Evolutionary conservation across 805 yeast genomes (phyloP).

Genomic region (Cyberlindnera maritima): DNA sequence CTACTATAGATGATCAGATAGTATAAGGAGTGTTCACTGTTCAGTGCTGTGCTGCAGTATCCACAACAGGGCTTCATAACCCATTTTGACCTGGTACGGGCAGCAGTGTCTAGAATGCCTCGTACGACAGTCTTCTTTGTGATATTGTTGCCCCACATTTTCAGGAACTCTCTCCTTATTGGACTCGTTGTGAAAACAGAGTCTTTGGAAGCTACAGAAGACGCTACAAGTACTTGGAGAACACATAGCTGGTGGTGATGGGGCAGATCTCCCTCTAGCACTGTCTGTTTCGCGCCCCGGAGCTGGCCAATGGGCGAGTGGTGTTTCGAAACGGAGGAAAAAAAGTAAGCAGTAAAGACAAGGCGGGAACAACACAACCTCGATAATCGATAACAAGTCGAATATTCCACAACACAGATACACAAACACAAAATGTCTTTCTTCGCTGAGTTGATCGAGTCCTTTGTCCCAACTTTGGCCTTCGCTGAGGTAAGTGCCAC

Average conservation of each 20-base stretch:
- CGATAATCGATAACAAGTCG: background rate
- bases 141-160: too few species aligned
- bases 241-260: background rate
- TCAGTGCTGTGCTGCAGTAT: too few species aligned
- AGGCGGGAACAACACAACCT: background rate
- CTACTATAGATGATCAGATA: too few species aligned
- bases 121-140: slow-evolving; percentile 1
- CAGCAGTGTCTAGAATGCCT: background rate
- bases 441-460: slow-evolving; percentile 52
- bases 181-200: too few species aligned
- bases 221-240: too few species aligned
- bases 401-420: background rate
- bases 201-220: too few species aligned
- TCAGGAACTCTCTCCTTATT: too few species aligned
- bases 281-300: background rate
- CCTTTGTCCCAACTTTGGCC: slow-evolving; percentile 73
- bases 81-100: background rate
- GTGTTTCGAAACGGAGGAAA: slow-evolving; percentile 11
- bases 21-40: too few species aligned
- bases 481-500: slow-evolving; percentile 55
- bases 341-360: slow-evolving; percentile 9
- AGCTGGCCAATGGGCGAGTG: slow-evolving; percentile 12
- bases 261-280: background rate
- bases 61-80: background rate
- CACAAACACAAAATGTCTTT: slow-evolving; percentile 13